phyloP scores from a whole-genome alignment of 2,329 filamentous ascomycete species.

The Pseudogymnoascus sp. region DNA sequence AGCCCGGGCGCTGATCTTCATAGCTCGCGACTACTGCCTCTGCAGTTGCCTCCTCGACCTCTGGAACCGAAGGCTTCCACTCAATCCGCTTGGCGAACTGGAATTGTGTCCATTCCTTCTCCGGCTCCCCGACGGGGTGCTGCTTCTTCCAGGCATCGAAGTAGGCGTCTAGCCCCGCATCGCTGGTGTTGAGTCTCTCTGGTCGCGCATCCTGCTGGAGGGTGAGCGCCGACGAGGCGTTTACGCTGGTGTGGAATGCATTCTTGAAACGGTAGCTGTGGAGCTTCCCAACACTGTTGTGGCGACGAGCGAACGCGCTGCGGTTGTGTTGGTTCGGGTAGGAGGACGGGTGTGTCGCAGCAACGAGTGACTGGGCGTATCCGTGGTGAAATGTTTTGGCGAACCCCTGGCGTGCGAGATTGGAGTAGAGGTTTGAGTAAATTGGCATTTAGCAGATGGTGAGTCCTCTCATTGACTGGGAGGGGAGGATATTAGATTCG shows the following conservation, averaged over 20 bases:
- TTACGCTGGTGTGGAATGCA: conserved; percentile 56
- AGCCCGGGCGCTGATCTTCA: conserved; percentile 28
- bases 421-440: conserved; percentile 61
- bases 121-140: conserved; percentile 56
- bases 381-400: conserved; percentile 95
- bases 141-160: conserved; percentile 83
- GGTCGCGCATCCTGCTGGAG: conserved; percentile 47
- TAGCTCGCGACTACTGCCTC: conserved; percentile 9
- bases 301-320: conserved; percentile 49
- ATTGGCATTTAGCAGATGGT: conserved; percentile 83
- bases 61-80: conserved; percentile 58
- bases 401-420: conserved; percentile 94
- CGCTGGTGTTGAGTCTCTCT: conserved; percentile 39
- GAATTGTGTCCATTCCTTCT: conserved; percentile 85
- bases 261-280: conserved; percentile 61
- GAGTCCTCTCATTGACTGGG: conserved; percentile 51
- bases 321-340: conserved; percentile 63
- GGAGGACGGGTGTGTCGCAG: conserved; percentile 79
- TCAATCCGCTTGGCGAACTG: conserved; percentile 83
- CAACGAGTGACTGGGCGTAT: conserved; percentile 96
- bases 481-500: conserved; percentile 28
- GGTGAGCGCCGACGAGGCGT: conserved; percentile 33
- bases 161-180: conserved; percentile 77
- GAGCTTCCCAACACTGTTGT: conserved; percentile 40
- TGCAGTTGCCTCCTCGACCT: conserved; percentile 18